Evolutionary conservation across 1,284 basidiomycete genomes (phyloP), one percentile per base, ranked within the genome.

Genomic region (Austroboletus rostrupii): DNA sequence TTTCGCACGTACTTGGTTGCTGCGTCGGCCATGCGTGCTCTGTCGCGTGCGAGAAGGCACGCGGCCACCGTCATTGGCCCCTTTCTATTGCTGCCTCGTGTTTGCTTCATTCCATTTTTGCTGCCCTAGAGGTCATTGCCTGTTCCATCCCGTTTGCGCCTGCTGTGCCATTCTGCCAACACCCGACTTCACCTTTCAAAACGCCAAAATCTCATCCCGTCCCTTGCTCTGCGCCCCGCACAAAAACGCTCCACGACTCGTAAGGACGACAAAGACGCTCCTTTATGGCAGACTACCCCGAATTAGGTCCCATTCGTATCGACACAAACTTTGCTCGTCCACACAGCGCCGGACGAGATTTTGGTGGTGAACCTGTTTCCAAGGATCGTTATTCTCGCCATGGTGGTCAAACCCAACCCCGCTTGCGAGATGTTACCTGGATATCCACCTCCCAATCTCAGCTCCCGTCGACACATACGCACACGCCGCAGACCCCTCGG

Each of bases 301-400:
- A 68, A 11, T 9, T 57, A 12, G 49, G 54, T 4, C 23, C 54
- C 29, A 57, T 69, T 28, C 64, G 65, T 40, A 47, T 69, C 36
- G 67, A 66, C 43, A 66, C 67, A 13, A 64, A 48, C 43, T 65
- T 64, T 20, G 43, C 47, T 20, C 64, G 62, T 35, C 61, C 66
- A 42, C 54, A 55, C 26, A 69, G 60, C 32, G 52, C 52, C 31
- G 58, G 54, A 16, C 53, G 66, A 26, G 67, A 68, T 17, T 69
- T 56, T 33, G 52, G 57, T 16, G 48, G 47, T 35, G 67, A 69
- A 9, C 45, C 60, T 2, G 12, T 47, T 16, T 46, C 56, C 21
- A 66, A 51, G 37, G 65, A 65, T 26, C 59, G 64, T 17, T 67
- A 66, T 46, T 68, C 63, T 14, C 61, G 62, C 23, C 53, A 65